phyloP scores from a whole-genome alignment of 2,329 filamentous ascomycete genomes.

The Aaosphaeria arxii region DNA sequence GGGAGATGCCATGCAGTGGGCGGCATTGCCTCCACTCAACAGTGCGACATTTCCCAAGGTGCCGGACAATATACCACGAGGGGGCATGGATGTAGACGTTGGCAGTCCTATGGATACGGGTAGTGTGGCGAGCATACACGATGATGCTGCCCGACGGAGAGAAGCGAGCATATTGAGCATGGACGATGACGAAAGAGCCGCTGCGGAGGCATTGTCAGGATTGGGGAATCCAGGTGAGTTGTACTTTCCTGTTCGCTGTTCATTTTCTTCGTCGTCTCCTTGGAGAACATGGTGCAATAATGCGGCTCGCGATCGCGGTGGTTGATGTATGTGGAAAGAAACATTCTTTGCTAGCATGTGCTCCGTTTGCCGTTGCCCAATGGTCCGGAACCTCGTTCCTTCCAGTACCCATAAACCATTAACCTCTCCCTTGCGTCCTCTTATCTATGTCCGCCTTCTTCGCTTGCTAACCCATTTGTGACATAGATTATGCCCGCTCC shows the following conservation, averaged over 20 bases:
- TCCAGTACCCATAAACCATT: no score
- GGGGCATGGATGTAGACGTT: constrained; percentile 32
- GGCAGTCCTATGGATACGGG: constrained; percentile 45
- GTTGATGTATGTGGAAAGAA: no score
- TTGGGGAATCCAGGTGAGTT: constrained; percentile 47
- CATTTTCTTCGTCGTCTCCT: neutral
- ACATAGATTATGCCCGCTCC: constrained; percentile 43
- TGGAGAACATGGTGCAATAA: neutral
- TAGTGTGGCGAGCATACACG: constrained; percentile 42
- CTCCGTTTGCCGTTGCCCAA: no score
- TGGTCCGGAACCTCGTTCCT: no score
- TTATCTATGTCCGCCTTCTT: no score
- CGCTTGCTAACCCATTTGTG: no score
- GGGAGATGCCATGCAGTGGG: constrained; percentile 14
- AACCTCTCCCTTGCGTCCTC: no score
- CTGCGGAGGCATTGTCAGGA: constrained; percentile 50
- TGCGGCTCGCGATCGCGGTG: no score
- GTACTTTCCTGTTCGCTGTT: neutral
- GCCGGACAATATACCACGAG: constrained; percentile 24
- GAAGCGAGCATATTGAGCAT: constrained; percentile 45
- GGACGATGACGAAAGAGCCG: constrained; percentile 49
- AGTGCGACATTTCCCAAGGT: constrained; percentile 29
- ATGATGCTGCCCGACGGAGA: constrained; percentile 26
- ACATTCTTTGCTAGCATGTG: no score
- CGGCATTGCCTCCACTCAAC: constrained; percentile 21